phyloP scores from a whole-genome alignment of 306 rosid species.

The Cicer cuneatum region DNA sequence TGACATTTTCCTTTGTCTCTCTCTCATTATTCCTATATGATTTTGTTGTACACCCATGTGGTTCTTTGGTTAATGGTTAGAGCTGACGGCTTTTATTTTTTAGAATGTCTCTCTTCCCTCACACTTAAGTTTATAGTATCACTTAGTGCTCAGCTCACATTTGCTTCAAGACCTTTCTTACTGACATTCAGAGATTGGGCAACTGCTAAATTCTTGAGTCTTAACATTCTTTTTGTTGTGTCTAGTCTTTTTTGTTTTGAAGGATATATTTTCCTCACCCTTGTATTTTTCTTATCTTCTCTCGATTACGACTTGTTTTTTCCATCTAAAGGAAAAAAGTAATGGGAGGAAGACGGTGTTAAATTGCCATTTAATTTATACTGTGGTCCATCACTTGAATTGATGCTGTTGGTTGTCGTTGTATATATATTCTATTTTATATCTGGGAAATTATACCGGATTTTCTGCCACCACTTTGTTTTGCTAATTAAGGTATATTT shows the following conservation, averaged over 20 bases:
- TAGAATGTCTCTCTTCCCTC: constrained; percentile 5
- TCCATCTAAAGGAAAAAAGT: constrained; percentile 9
- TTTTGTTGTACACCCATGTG: not conserved
- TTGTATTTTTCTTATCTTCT: constrained; percentile 24
- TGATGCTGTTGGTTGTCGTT: constrained; percentile 31
- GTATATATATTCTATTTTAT: not conserved
- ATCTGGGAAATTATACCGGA: constrained; percentile 20
- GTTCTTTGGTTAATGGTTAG: too few relatives aligned
- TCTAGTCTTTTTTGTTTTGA: constrained; percentile 12
- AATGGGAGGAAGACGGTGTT: constrained; percentile 15
- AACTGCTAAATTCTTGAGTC: constrained; percentile 22
- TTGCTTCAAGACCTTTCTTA: constrained; percentile 3
- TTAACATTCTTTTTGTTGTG: constrained; percentile 11
- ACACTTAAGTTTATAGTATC: constrained; percentile 25
- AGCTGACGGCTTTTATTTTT: not conserved
- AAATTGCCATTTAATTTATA: constrained; percentile 14
- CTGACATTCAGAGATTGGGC: constrained; percentile 20
- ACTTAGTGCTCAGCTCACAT: constrained; percentile 5
- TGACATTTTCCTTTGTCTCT: constrained; percentile 13
- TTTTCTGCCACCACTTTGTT: constrained; percentile 32
- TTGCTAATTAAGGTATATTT: constrained; percentile 18
- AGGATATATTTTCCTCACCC: constrained; percentile 24
- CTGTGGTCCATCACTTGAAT: constrained; percentile 8
- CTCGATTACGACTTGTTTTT: not conserved
- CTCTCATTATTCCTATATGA: not conserved